phyloP scores from a whole-genome alignment of 495 filamentous ascomycete species.

The Penicillium silybi region DNA sequence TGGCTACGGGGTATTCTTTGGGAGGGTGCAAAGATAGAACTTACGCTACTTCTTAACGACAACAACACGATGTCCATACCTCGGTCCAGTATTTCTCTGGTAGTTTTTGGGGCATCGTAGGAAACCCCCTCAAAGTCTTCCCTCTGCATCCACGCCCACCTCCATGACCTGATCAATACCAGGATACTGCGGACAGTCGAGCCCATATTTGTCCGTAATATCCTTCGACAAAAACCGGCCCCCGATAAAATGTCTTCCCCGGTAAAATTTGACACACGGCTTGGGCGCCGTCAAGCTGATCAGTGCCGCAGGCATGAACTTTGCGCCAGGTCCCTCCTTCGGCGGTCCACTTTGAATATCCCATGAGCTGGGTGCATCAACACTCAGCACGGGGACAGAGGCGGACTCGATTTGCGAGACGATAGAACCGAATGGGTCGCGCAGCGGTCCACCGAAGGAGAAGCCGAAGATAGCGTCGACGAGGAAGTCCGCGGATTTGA shows the following conservation, averaged over 20 bases:
- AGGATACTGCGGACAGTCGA: conserved; percentile 78
- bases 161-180: conserved; percentile 90
- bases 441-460: conserved; percentile 86
- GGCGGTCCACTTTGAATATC: conserved; percentile 86
- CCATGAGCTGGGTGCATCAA: conserved; percentile 93
- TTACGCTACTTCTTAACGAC: conserved; percentile 18
- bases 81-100: not conserved
- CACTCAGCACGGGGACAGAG: conserved; percentile 73
- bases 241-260: conserved; percentile 83
- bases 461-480: conserved; percentile 97
- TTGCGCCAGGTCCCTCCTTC: conserved; percentile 67
- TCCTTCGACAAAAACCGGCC: conserved; percentile 77
- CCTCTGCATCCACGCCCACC: conserved; percentile 52
- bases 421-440: conserved; percentile 81
- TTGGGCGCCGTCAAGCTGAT: conserved; percentile 94
- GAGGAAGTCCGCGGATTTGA: conserved; percentile 69
- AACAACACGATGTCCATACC: conserved; percentile 14
- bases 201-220: conserved; percentile 82
- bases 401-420: conserved; percentile 71
- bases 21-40: conserved; percentile 13
- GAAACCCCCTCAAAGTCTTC: conserved; percentile 45
- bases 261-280: conserved; percentile 79
- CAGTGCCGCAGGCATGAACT: conserved; percentile 71
- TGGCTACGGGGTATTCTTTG: not conserved
- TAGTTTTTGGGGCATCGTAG: not conserved